Evolutionary conservation across 2,329 filamentous ascomycete genomes (phyloP).

Genomic region (Fusarium sp.): DNA sequence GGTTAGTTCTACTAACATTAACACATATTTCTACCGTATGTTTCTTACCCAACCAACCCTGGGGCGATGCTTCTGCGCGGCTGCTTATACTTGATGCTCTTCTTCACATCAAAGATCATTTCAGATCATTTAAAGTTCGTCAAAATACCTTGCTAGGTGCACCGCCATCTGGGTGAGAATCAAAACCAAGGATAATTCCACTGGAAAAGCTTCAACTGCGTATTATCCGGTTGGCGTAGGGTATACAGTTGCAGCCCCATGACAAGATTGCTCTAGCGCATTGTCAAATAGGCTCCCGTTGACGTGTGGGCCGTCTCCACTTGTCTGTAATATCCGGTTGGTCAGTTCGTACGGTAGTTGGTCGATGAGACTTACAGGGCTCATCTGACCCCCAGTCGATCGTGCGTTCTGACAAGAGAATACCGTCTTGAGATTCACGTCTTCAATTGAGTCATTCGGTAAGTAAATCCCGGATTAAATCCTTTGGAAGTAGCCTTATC

Average conservation of each 20-base stretch:
- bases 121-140: neutral
- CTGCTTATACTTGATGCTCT: neutral
- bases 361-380: neutral
- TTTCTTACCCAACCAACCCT: no score
- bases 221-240: neutral
- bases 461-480: neutral
- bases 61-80: no score
- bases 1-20: no score
- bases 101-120: neutral
- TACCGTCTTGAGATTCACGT: neutral
- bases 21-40: no score
- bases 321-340: neutral
- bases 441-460: neutral
- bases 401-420: neutral
- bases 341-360: neutral
- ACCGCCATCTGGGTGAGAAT: neutral
- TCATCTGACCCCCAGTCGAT: neutral
- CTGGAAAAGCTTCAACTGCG: neutral
- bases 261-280: neutral
- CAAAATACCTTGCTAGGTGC: neutral
- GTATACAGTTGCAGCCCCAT: neutral
- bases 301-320: neutral
- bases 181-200: neutral
- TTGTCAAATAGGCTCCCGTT: neutral
- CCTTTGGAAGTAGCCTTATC: neutral